Conservation (phyloP, 1,139 yeast genomes). For the Geotrichum phurueaensis region DNA sequence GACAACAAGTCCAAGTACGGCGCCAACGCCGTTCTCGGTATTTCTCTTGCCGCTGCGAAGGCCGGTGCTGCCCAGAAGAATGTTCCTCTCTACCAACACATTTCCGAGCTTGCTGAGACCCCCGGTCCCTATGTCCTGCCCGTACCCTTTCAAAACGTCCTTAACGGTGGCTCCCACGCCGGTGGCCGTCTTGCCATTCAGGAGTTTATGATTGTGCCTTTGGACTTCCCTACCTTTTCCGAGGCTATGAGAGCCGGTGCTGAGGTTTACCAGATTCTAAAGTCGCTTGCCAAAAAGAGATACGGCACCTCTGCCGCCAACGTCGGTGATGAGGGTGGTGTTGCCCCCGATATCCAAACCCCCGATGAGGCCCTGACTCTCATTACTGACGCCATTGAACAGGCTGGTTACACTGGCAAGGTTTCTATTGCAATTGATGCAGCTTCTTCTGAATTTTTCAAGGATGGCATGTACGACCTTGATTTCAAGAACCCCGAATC, state of each 20-base stretch:
- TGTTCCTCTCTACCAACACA: conserved; percentile 81
- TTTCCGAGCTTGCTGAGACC: conserved; percentile 63
- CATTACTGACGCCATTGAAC: conserved; percentile 76
- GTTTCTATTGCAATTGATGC: conserved; percentile 88
- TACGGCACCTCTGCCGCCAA: conserved; percentile 97
- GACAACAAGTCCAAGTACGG: conserved; percentile 91
- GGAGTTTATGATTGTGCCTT: conserved; percentile 97
- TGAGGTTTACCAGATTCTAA: conserved; percentile 93
- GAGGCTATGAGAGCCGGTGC: conserved; percentile 94
- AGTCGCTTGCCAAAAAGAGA: conserved; percentile 80
- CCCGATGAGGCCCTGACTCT: conserved; percentile 95
- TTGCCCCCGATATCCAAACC: conserved; percentile 90
- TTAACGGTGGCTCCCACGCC: conserved; percentile 99
- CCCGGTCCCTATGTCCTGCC: conserved; percentile 76
- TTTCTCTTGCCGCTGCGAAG: conserved; percentile 85
- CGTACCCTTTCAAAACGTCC: conserved; percentile 95
- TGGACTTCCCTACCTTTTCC: conserved; percentile 76
- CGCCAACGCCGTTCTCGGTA: conserved; percentile 94
- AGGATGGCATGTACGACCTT: conserved; percentile 91
- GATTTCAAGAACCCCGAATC: conserved; percentile 95
- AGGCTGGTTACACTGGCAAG: conserved; percentile 90
- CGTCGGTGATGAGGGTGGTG: conserved; percentile 99
- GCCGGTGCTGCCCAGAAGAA: conserved; percentile 91
- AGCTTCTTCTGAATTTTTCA: conserved; percentile 95
- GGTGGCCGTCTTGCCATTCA: conserved; percentile 98